A percentile compares a stretch with the other conserved stretches of the same genome.
Conservation (phyloP, 2,329 filamentous ascomycete species). For the Beauveria scarabaeidicola region DNA sequence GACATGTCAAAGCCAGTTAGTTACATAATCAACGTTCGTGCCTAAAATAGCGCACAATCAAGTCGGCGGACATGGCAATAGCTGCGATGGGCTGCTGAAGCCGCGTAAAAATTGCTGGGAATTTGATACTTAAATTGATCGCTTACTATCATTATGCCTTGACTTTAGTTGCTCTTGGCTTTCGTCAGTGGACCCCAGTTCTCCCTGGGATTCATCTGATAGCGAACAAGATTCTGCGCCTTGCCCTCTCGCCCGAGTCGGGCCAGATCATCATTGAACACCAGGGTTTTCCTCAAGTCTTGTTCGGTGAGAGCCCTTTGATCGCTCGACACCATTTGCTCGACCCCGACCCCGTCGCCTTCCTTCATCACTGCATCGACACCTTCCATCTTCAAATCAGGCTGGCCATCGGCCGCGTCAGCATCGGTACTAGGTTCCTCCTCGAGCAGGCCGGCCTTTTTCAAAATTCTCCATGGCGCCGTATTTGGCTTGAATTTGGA, state of each 20-base stretch:
- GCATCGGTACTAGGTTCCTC: slow-evolving; percentile 22
- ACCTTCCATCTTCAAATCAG: slow-evolving; percentile 31
- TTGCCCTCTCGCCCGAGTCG: slow-evolving; percentile 61
- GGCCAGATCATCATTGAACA: slow-evolving; percentile 74
- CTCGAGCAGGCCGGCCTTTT: slow-evolving; percentile 27
- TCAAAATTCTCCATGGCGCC: slow-evolving; percentile 62
- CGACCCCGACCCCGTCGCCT: slow-evolving; percentile 14
- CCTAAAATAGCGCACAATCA: not conserved
- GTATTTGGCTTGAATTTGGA: slow-evolving; percentile 60
- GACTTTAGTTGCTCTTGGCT: slow-evolving; percentile 48
- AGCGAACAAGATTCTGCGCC: slow-evolving; percentile 66
- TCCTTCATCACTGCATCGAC: slow-evolving; percentile 21
- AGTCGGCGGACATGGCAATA: not conserved
- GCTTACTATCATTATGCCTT: slow-evolving; percentile 22
- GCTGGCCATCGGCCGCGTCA: slow-evolving; percentile 14
- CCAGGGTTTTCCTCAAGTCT: slow-evolving; percentile 48
- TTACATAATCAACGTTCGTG: no score
- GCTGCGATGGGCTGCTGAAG: not conserved
- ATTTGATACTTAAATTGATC: slow-evolving; percentile 10
- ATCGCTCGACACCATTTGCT: slow-evolving; percentile 14
- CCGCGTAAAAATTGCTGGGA: not conserved
- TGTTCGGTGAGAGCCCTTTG: slow-evolving; percentile 18
- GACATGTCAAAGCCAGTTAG: not conserved
- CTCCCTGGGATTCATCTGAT: slow-evolving; percentile 80
- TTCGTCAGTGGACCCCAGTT: slow-evolving; percentile 85